Base-by-base conservation (phyloP, 352 stramenopile species). In the Phytopythium montanum region DNA sequence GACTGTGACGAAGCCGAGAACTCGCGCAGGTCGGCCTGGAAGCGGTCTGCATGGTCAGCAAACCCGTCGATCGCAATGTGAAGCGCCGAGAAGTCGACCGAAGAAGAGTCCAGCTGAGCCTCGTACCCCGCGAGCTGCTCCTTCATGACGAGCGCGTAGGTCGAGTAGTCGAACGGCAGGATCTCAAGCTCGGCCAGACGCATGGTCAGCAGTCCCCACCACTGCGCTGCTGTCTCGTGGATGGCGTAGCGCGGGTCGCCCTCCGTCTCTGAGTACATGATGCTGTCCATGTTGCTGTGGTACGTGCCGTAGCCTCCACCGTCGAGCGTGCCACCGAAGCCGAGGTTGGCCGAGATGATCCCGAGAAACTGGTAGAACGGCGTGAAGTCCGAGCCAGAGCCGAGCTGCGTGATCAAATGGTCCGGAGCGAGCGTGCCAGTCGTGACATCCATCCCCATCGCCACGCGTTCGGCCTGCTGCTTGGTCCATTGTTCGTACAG, bases 281-380 rank as follows among this genome's bases (percentile, higher is more conserved):
- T 83, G 50, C 65, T 85, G 65, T 94, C 85, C 67, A 89, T 92
- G 31, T 84, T 79, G 42, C 68, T 85, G 63, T 96, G 87, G 65
- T 96, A 94, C 16, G 73, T 66, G 28, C 85, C 85, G 70, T 94
- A 93, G 1, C 59, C 59, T 0, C 52, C 66, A 13, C 39, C 39
- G 21, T 46, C 39, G 3, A 59, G 52, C 9, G 48, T 68, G 19
- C 66, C 28, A 16, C 54, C 58, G 59, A 91, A 93, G 8, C 54
- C 68, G 46, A 96, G 72, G 60, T 94, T 83, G 13, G 88, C 72
- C 18, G 73, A 89, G 23, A 84, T 76, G 54, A 96, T 90, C 49
- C 88, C 88, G 23, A 95, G 68, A 58, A 92, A 80, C 60, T 91
- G 76, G 52, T 94, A 77, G 65, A 96, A 96, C 2, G 79, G 75